Base-by-base conservation (phyloP, 2,329 filamentous ascomycete genomes). In the Ophiostoma ulmi region DNA sequence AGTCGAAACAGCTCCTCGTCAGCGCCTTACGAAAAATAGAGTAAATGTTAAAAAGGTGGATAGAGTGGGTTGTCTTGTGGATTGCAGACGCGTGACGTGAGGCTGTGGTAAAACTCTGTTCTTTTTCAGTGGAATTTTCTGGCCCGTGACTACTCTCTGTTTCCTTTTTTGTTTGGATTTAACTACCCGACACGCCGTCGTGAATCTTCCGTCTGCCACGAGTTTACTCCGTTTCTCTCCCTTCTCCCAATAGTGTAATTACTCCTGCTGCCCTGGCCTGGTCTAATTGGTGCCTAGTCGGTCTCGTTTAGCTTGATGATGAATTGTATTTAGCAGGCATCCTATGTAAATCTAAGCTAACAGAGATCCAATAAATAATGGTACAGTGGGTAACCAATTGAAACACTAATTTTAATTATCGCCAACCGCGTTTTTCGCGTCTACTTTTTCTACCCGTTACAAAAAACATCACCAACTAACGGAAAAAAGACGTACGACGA, bases 1-100 rank as follows among this genome's bases (percentile, higher is more conserved):
- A 64, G 61, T 64, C 35, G 35, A 64, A 64, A 36, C 31, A 38
- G 22, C 31, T 64, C 61, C 35, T 64, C 63, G 63, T 65, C 63
- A 65, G 63, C 36, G 63, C 63, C 63, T 65, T 65, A 65, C 63
- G 63, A 65, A 41, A n/a, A 39, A 65, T 36, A 64, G 17, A 13
- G 13, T 35, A 26, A 26, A 26, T 58, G 52, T 14, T 26, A 58
- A 22, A 58, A 13, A 13, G n/a, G 52, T 36, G 58, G 61, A 38
- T 11, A 13, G 63, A 14, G 63, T 65, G 63, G 63, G 6, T 17
- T 39, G n/a, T 36, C 3, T 20, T 64, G 63, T 39, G 36, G 35
- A 5, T 22, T 39, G 61, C 31, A 31, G 61, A 64, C 35, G 31
- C 52, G 22, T 13, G 52, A 26, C 5, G 52, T 58, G 52, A 58